Conservation (phyloP, 352 stramenopile genomes). For the Globisporangium acanthophoron region DNA sequence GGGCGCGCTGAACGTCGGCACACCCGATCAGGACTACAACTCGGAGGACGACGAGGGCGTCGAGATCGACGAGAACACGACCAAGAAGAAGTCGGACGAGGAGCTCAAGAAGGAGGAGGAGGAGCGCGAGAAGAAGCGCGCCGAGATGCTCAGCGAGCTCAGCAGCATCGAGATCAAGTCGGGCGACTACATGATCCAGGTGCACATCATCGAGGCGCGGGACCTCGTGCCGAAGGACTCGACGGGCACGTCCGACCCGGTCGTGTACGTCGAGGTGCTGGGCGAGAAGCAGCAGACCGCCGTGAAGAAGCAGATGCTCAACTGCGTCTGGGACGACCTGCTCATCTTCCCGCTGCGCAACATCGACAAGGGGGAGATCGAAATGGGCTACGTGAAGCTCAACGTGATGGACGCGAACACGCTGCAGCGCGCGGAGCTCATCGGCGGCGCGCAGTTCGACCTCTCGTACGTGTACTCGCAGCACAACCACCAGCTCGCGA, state of each 20-base stretch:
- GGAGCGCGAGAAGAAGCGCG: conserved; percentile 65
- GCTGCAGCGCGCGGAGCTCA: conserved; percentile 83
- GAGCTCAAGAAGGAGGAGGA: conserved; percentile 68
- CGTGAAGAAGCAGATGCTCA: conserved; percentile 84
- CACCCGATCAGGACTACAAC: conserved; percentile 36
- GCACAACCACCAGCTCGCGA: conserved; percentile 84
- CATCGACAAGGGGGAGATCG: conserved; percentile 75
- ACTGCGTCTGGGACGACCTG: conserved; percentile 82
- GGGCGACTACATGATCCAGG: conserved; percentile 84
- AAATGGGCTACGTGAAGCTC: conserved; percentile 79
- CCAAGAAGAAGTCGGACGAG: conserved; percentile 61
- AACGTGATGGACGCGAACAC: conserved; percentile 86
- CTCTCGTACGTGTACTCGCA: conserved; percentile 85
- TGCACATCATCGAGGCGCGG: conserved; percentile 88
- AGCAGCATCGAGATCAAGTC: conserved; percentile 81
- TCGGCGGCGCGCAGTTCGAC: conserved; percentile 85
- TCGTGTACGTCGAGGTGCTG: conserved; percentile 88
- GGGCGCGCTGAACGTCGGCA: conserved; percentile 34
- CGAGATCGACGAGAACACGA: conserved; percentile 25
- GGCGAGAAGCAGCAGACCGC: conserved; percentile 80
- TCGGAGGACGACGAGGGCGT: conserved; percentile 46
- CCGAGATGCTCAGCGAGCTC: conserved; percentile 72
- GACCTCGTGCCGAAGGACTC: conserved; percentile 86
- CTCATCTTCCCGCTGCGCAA: conserved; percentile 75
- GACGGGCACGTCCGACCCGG: conserved; percentile 87